Evolutionary conservation across 768 basidiomycete species (phyloP).

Genomic region (Tremella yokohamensis): DNA sequence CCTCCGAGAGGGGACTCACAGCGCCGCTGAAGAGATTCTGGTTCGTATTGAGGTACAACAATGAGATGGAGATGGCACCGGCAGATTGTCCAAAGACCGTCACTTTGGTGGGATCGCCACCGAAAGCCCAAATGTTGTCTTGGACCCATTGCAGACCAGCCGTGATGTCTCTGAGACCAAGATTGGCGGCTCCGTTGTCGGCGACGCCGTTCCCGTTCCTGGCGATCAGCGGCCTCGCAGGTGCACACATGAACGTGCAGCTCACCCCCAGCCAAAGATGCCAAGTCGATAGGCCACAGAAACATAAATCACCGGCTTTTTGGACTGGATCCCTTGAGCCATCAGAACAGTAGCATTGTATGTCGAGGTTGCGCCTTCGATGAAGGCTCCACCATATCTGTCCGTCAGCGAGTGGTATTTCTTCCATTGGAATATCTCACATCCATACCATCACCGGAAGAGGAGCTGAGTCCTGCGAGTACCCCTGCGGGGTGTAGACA

Average conservation of each 20-base stretch:
- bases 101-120: conserved; percentile 57
- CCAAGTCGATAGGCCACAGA: conserved; percentile 58
- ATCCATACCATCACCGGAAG: conserved; percentile 56
- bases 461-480: conserved; percentile 24
- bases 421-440: conserved; percentile 19
- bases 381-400: conserved; percentile 53
- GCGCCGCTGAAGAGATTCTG: conserved; percentile 15
- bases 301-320: conserved; percentile 56
- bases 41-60: conserved; percentile 49
- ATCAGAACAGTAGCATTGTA: conserved; percentile 50
- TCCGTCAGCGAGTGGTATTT: not conserved
- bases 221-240: conserved; percentile 2
- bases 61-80: conserved; percentile 58
- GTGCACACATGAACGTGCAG: not conserved
- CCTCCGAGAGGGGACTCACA: conserved; percentile 9
- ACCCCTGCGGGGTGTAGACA: conserved; percentile 54
- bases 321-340: conserved; percentile 19
- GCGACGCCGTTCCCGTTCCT: conserved; percentile 37
- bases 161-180: conserved; percentile 62
- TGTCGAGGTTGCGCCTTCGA: conserved; percentile 33
- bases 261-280: conserved; percentile 55
- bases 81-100: conserved; percentile 61
- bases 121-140: conserved; percentile 65
- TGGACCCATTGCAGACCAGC: conserved; percentile 62
- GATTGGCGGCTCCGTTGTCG: conserved; percentile 52